phyloP scores from a whole-genome alignment of 768 basidiomycete genomes.

The Lepiota venenata region DNA sequence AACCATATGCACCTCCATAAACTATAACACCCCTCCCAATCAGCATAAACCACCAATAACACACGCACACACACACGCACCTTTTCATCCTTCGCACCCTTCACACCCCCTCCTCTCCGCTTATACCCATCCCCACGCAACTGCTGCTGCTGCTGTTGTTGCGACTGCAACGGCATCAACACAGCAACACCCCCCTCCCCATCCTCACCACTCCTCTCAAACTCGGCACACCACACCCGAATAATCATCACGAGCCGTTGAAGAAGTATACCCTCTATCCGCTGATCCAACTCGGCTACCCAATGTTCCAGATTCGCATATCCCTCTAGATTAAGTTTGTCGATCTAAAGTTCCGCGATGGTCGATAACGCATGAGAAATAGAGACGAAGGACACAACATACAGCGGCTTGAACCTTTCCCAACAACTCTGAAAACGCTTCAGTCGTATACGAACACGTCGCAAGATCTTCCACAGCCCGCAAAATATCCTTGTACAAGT shows the following conservation, averaged over 20 bases:
- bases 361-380: too few species aligned
- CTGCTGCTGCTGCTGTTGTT: too few species aligned
- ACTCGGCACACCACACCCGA: constrained; percentile 85
- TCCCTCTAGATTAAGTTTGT: constrained; percentile 92
- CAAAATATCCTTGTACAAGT: constrained; percentile 82
- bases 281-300: constrained; percentile 79
- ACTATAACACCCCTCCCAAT: constrained; percentile 32
- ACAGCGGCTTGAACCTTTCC: constrained; percentile 83
- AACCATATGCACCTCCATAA: constrained; percentile 68
- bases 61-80: constrained; percentile 29
- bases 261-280: constrained; percentile 79
- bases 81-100: constrained; percentile 78
- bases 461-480: constrained; percentile 84
- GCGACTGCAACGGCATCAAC: constrained; percentile 18
- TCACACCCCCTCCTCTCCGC: constrained; percentile 62
- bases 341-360: constrained; percentile 52
- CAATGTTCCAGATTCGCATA: constrained; percentile 93
- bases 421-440: constrained; percentile 79
- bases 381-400: constrained; percentile 21
- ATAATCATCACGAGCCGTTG: constrained; percentile 75
- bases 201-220: constrained; percentile 75
- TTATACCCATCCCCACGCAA: constrained; percentile 44
- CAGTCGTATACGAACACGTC: constrained; percentile 80
- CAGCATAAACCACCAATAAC: background rate
- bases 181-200: constrained; percentile 53